Conservation (phyloP, 768 basidiomycete genomes). For the Saitozyma sp. region DNA sequence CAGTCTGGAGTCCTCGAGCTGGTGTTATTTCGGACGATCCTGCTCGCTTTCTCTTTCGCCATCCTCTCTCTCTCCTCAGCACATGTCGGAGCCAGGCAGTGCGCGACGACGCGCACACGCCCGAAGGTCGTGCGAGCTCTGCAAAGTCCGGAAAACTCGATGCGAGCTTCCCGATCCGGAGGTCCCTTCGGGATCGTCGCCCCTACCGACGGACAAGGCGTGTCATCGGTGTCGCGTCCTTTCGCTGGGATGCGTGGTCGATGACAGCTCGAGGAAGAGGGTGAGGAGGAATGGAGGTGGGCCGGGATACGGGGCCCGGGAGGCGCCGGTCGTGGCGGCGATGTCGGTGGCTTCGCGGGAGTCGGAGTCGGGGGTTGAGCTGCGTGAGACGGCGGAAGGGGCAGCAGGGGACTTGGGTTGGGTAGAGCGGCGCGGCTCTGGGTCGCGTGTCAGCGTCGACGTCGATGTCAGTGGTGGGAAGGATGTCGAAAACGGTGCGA, state of each 20-base stretch:
- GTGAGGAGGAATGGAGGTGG: background rate
- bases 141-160: slow-evolving; percentile 44
- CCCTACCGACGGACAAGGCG: slow-evolving; percentile 35
- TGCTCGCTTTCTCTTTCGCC: too few relatives aligned
- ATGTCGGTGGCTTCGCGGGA: background rate
- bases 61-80: too few relatives aligned
- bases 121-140: slow-evolving; percentile 42
- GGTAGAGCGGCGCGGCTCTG: background rate
- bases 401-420: background rate
- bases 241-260: slow-evolving; percentile 40
- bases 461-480: too few relatives aligned
- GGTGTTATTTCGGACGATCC: too few relatives aligned
- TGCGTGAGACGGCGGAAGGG: background rate
- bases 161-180: slow-evolving; percentile 46
- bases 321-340: background rate
- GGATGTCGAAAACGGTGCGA: too few relatives aligned
- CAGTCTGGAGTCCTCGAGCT: too few relatives aligned
- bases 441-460: background rate
- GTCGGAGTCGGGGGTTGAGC: background rate
- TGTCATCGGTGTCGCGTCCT: slow-evolving; percentile 44
- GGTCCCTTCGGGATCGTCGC: slow-evolving; percentile 24
- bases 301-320: background rate
- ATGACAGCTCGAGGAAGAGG: slow-evolving; percentile 30
- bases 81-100: too few relatives aligned
- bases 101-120: slow-evolving; percentile 31